phyloP scores from a whole-genome alignment of 441 rosid genomes.

The Aquilaria agallochum region DNA sequence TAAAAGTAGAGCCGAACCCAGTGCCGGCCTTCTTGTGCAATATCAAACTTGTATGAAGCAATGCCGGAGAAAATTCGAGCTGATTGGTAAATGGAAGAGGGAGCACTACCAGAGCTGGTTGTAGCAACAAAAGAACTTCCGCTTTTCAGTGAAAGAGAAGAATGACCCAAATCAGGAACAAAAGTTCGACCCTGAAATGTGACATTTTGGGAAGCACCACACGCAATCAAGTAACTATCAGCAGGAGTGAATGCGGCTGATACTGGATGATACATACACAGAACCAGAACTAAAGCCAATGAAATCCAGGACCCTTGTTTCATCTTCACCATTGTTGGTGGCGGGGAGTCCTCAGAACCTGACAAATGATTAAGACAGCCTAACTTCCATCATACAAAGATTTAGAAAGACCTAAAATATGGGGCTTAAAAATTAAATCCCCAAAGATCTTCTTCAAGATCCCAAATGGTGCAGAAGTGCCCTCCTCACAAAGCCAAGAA shows the following conservation, averaged over 20 bases:
- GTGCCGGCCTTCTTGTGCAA: slow-evolving; percentile 70
- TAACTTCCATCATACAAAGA: slow-evolving; percentile 10
- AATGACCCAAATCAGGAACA: slow-evolving; percentile 67
- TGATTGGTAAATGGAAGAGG: slow-evolving; percentile 61
- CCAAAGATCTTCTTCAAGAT: slow-evolving; percentile 4
- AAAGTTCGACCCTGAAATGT: slow-evolving; percentile 65
- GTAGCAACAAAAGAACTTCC: slow-evolving; percentile 43
- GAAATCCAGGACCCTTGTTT: slow-evolving; percentile 28
- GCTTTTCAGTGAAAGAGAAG: slow-evolving; percentile 48
- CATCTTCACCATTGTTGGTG: slow-evolving; percentile 37
- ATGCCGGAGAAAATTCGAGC: slow-evolving; percentile 72
- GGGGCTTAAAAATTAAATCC: background rate
- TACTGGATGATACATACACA: slow-evolving; percentile 29
- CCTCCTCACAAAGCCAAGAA: slow-evolving; percentile 23
- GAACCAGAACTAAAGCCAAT: slow-evolving; percentile 31
- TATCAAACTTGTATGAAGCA: slow-evolving; percentile 71
- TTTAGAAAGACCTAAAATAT: slow-evolving; percentile 10
- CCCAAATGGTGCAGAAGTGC: slow-evolving; percentile 14
- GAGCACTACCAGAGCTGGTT: slow-evolving; percentile 41
- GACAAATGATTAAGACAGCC: slow-evolving; percentile 19
- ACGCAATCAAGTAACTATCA: slow-evolving; percentile 74
- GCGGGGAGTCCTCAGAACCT: slow-evolving; percentile 16
- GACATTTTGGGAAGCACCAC: slow-evolving; percentile 74
- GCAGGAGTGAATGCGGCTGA: slow-evolving; percentile 52
- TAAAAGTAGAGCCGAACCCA: slow-evolving; percentile 95